A percentile compares a stretch with the other conserved stretches of the same genome.
Conservation (phyloP, 2,329 filamentous ascomycete genomes). For the Bipolaris oryzae region DNA sequence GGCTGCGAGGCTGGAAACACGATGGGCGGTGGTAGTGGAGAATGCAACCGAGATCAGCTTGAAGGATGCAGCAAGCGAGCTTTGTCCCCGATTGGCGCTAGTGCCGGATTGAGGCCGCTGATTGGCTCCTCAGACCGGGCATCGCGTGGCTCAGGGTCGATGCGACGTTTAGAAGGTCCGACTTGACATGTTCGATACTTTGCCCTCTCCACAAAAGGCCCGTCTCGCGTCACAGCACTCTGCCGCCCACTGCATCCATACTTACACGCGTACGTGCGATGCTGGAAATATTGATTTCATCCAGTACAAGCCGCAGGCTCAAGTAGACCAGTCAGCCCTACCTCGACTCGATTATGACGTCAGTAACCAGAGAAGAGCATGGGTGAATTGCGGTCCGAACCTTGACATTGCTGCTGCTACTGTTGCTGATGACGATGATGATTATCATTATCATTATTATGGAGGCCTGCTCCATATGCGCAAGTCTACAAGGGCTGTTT, state of each 20-base stretch:
- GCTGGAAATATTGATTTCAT: background rate
- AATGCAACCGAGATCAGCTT: constrained; percentile 13
- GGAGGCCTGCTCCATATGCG: background rate
- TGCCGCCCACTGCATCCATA: background rate
- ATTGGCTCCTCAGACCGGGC: constrained; percentile 13
- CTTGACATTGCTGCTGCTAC: background rate
- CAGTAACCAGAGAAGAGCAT: background rate
- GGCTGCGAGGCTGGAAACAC: constrained; percentile 8
- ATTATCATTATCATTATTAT: background rate
- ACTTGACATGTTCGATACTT: constrained; percentile 11
- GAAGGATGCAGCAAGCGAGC: constrained; percentile 8
- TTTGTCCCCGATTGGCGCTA: constrained; percentile 5
- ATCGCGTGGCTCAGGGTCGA: constrained; percentile 8
- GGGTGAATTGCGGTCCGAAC: background rate
- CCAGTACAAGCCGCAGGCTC: background rate
- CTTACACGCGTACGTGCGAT: background rate
- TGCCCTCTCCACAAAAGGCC: constrained; percentile 13
- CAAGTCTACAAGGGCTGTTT: background rate
- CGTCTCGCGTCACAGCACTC: constrained; percentile 9
- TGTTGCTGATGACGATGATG: background rate
- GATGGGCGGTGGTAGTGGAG: constrained; percentile 9
- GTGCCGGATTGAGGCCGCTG: background rate
- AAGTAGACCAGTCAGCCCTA: background rate
- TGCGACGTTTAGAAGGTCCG: constrained; percentile 18
- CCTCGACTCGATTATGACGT: constrained; percentile 2